Evolutionary conservation across 164 flowering plant genomes (phyloP), one percentile per base, ranked within the genome.

Genomic region (Euptelea pleiosperma): DNA sequence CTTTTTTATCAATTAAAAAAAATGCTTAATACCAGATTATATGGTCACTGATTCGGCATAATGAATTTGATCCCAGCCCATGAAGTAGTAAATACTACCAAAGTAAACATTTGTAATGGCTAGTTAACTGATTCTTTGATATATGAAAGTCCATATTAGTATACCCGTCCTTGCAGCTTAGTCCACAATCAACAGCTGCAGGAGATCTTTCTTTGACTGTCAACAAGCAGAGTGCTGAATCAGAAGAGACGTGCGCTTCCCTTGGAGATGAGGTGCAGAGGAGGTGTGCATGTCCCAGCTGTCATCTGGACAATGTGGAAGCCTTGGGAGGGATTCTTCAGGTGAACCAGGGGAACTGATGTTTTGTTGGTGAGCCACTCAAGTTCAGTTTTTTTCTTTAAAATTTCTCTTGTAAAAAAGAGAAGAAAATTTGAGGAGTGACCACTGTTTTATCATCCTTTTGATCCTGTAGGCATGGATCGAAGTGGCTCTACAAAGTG

Each of bases 201-300:
- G 26, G 37, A 37, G 22, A n/a, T 64, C 25, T 75, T 31, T 65
- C 80, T 65, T 86, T 86, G 64, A 84, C 89, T 37, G 31, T 47
- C 52, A 69, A 70, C 73, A 86, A 60, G 87, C 87, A 70, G 89
- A 79, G 76, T 58, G 71, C 84, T 54, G 81, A 77, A 54, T 31
- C 72, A 62, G 96, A 89, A 67, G 62, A 61, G 49, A 35, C 36
- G 2, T 77, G 70, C 64, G 71, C 79, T 44, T 60, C 72, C 36
- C 68, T 75, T 26, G 74, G 84, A 21, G 81, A 78, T 55, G 77
- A 84, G 74, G 64, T 89, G 66, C 83, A 78, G 72, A 80, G 55
- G 62, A 77, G 66, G 37, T 83, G 75, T 44, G n/a, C 56, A 26
- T 89, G 96, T 59, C 85, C 91, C 29, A 58, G 51, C 58, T 84